phyloP scores from a whole-genome alignment of 805 yeast species.

The Saccharomycopsis malanga region DNA sequence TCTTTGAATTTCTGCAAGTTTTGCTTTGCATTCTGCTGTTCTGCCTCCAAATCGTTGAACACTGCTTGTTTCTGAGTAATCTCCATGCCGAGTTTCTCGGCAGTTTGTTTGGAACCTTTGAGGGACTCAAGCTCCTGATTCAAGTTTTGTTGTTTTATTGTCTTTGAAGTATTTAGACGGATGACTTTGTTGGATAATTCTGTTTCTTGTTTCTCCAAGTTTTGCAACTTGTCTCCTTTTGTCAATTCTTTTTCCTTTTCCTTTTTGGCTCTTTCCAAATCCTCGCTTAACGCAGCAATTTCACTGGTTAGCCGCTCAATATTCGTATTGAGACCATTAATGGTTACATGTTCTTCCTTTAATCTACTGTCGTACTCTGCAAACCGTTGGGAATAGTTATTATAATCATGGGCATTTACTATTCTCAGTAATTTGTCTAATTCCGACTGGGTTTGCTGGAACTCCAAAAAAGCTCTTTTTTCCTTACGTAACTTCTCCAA shows the following conservation, averaged over 20 bases:
- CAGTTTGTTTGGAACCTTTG: conserved; percentile 29
- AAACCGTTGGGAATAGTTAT: conserved; percentile 35
- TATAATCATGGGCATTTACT: conserved; percentile 72
- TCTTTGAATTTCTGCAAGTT: conserved; percentile 40
- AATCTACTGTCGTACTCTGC: conserved; percentile 38
- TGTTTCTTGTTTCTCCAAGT: conserved; percentile 51
- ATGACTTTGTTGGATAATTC: conserved; percentile 56
- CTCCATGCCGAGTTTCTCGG: conserved; percentile 30
- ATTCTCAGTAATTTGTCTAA: conserved; percentile 67
- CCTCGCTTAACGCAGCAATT: conserved; percentile 51
- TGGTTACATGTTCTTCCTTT: conserved; percentile 34
- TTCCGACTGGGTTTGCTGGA: conserved; percentile 76
- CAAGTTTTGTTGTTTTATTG: conserved; percentile 49
- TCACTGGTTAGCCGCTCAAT: conserved; percentile 47
- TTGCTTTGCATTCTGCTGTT: conserved; percentile 38
- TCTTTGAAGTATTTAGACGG: conserved; percentile 56
- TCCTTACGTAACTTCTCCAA: conserved; percentile 73
- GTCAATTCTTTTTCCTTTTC: conserved; percentile 51
- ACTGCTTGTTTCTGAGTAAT: conserved; percentile 32
- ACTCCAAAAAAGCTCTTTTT: conserved; percentile 76
- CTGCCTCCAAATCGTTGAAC: conserved; percentile 37
- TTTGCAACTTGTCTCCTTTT: conserved; percentile 54
- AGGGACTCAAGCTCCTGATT: conserved; percentile 44
- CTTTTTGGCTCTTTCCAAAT: conserved; percentile 45
- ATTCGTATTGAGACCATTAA: conserved; percentile 36